Evolutionary conservation across 108 stramenopile genomes (phyloP).

Genomic region (Discostella pseudostelligera): DNA sequence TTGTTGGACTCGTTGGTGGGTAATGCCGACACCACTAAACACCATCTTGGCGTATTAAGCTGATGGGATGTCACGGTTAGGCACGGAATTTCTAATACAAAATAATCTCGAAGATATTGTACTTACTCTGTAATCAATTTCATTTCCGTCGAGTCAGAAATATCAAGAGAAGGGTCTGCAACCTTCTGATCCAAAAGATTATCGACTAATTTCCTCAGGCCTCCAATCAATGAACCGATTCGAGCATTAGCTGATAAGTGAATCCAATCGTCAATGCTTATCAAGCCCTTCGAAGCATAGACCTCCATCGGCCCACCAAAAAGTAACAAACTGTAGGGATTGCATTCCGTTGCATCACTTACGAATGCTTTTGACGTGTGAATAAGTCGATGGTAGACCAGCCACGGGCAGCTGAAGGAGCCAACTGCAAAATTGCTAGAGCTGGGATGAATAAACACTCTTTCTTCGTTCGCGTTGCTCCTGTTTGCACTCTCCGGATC

Average conservation of each 20-base stretch:
- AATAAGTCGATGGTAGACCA: constrained; percentile 87
- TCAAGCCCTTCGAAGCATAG: constrained; percentile 72
- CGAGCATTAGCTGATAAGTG: constrained; percentile 82
- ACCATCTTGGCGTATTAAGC: constrained; percentile 11
- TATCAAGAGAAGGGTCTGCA: constrained; percentile 59
- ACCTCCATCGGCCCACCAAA: constrained; percentile 92
- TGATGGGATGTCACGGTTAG: constrained; percentile 5
- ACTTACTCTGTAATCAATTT: constrained; percentile 52
- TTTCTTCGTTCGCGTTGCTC: constrained; percentile 57
- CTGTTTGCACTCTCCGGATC: constrained; percentile 1
- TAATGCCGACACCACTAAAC: constrained; percentile 3
- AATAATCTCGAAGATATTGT: not conserved
- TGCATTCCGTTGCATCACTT: constrained; percentile 90
- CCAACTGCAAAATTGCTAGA: constrained; percentile 81
- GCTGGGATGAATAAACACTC: constrained; percentile 90
- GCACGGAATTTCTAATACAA: not conserved
- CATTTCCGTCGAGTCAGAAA: constrained; percentile 65
- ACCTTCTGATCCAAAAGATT: constrained; percentile 64
- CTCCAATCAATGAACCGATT: constrained; percentile 88
- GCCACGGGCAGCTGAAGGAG: constrained; percentile 89
- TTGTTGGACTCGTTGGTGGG: too few species aligned
- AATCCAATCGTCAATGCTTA: constrained; percentile 79
- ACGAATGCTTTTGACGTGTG: constrained; percentile 89
- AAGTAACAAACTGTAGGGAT: constrained; percentile 83
- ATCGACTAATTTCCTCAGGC: constrained; percentile 78